Conservation (phyloP, 2,329 filamentous ascomycete genomes). For the Aureobasidium sp. region DNA sequence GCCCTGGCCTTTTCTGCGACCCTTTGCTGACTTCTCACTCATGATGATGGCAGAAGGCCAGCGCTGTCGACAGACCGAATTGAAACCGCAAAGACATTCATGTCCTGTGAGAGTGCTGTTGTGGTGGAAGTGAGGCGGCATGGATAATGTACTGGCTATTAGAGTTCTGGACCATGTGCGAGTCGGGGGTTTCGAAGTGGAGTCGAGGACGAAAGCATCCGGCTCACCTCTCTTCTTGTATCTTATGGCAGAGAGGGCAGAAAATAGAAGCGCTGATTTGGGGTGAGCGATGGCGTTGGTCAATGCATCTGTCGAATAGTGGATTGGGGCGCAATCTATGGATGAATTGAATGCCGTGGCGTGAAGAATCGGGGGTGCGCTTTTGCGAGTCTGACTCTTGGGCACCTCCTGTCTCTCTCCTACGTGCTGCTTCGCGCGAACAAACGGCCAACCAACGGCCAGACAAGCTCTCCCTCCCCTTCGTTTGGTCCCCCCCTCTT, state of each 20-base stretch:
- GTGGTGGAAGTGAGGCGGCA: not conserved
- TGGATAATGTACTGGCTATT: not conserved
- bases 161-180: slow-evolving; percentile 4
- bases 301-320: not conserved
- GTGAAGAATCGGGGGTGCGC: not conserved
- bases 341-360: not conserved
- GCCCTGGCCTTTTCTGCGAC: slow-evolving; percentile 1
- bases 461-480: not conserved
- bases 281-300: not conserved
- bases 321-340: slow-evolving; percentile 1
- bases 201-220: not conserved
- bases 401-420: slow-evolving; percentile 12
- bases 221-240: not conserved
- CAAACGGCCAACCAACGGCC: slow-evolving; percentile 14
- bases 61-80: not conserved
- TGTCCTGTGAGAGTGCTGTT: not conserved
- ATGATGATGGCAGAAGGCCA: not conserved
- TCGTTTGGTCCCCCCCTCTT: slow-evolving; percentile 2
- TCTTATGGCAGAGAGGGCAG: not conserved
- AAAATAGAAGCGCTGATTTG: slow-evolving; percentile 2
- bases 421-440: slow-evolving; percentile 6
- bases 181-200: slow-evolving; percentile 13
- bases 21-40: not conserved
- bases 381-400: not conserved
- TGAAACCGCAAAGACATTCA: not conserved